Percentiles rank a stretch among this genome's conserved stretches.
Evolutionary conservation across 2,329 filamentous ascomycete genomes (phyloP).

Genomic region (Clarireedia monteithiana): DNA sequence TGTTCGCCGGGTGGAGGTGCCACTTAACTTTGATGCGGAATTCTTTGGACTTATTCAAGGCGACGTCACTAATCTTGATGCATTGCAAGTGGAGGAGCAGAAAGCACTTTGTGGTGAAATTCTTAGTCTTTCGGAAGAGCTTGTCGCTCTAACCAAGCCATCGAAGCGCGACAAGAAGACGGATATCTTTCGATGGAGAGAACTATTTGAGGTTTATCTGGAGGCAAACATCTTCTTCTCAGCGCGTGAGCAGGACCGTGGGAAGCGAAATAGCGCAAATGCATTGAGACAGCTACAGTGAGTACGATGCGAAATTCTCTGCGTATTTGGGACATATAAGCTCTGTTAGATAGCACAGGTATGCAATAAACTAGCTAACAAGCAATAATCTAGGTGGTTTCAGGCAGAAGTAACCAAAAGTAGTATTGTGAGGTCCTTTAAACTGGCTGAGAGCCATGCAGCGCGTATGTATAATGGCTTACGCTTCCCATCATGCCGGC

Average conservation of each 20-base stretch:
- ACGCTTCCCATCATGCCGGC: too few species aligned
- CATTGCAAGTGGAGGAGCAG: conserved; percentile 56
- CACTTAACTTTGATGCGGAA: conserved; percentile 66
- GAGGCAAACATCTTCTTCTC: conserved; percentile 79
- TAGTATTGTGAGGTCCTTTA: conserved; percentile 54
- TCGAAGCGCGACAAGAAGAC: conserved; percentile 48
- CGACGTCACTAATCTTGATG: conserved; percentile 56
- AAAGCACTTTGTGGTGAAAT: conserved; percentile 56
- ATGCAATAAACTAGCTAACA: neutral
- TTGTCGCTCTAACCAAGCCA: conserved; percentile 56
- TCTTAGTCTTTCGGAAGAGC: conserved; percentile 51
- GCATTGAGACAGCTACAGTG: conserved; percentile 54
- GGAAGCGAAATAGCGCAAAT: conserved; percentile 54
- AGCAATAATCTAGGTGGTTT: conserved; percentile 43
- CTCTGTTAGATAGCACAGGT: neutral
- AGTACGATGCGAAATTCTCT: neutral
- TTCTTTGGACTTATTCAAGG: conserved; percentile 72
- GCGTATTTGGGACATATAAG: neutral
- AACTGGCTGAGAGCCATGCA: conserved; percentile 53
- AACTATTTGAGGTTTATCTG: conserved; percentile 75
- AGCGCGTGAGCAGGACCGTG: conserved; percentile 62
- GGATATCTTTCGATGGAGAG: conserved; percentile 69
- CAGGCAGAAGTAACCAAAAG: conserved; percentile 56
- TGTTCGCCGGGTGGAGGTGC: conserved; percentile 56
- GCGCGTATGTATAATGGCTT: conserved; percentile 32